phyloP scores from a whole-genome alignment of 1,284 basidiomycete species.

The Cryptococcus jaspeensis region DNA sequence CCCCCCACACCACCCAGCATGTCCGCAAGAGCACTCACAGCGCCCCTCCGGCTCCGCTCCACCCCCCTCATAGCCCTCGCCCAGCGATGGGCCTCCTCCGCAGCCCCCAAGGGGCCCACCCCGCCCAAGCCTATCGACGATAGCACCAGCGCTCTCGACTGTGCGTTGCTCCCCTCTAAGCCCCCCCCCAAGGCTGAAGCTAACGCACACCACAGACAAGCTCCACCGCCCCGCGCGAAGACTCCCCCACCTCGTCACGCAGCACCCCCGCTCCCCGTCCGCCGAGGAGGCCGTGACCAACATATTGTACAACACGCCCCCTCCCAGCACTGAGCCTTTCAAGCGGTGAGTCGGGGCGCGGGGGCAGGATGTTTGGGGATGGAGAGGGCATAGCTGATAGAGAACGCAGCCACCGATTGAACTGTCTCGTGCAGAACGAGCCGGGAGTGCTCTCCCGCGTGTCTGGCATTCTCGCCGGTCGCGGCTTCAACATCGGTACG shows the following conservation, averaged over 20 bases:
- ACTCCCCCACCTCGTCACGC: conserved; percentile 42
- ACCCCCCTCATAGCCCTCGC: conserved; percentile 9
- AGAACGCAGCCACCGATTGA: conserved; percentile 81
- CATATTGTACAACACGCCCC: conserved; percentile 93
- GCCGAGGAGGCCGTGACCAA: conserved; percentile 95
- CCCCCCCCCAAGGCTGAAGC: not conserved
- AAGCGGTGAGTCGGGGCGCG: conserved; percentile 67
- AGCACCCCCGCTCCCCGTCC: conserved; percentile 52
- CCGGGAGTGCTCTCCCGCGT: conserved; percentile 97
- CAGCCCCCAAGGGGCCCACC: conserved; percentile 19
- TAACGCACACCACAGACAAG: conserved; percentile 43
- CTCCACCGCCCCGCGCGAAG: conserved; percentile 40
- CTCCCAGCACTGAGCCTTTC: conserved; percentile 86
- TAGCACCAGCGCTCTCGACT: conserved; percentile 91
- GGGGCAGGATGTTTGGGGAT: too few species aligned
- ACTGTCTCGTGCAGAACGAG: conserved; percentile 99
- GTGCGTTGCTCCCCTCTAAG: conserved; percentile 61
- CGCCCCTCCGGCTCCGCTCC: conserved; percentile 8
- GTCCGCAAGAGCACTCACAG: conserved; percentile 16
- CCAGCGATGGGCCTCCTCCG: conserved; percentile 20
- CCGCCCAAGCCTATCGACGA: conserved; percentile 66
- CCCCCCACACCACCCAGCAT: conserved; percentile 6
- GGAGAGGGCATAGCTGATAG: not conserved
- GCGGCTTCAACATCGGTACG: conserved; percentile 89
- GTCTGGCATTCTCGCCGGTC: conserved; percentile 92